Evolutionary conservation across 768 basidiomycete genomes (phyloP).

Genomic region (Trametes sanguinea): DNA sequence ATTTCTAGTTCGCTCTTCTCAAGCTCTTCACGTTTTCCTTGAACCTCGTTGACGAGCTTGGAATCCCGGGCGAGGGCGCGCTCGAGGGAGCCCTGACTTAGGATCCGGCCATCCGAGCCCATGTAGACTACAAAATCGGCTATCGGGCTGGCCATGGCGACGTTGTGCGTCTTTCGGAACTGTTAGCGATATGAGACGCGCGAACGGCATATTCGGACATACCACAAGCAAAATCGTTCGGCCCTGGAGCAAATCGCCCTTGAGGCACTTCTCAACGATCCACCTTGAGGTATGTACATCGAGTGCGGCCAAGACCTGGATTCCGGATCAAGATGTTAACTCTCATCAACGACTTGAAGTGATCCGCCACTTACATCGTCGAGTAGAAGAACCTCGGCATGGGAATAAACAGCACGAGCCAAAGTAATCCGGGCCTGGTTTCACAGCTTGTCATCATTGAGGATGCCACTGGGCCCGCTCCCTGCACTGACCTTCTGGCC

Average conservation of each 20-base stretch:
- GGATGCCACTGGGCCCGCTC: too few relatives aligned
- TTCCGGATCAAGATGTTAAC: conserved; percentile 44
- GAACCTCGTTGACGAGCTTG: conserved; percentile 32
- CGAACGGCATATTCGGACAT: conserved; percentile 11
- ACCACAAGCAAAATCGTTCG: conserved; percentile 51
- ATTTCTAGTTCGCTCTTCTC: conserved; percentile 28
- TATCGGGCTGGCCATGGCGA: conserved; percentile 51
- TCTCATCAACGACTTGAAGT: conserved; percentile 29
- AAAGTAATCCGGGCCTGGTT: conserved; percentile 39
- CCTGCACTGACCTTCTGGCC: conserved; percentile 43
- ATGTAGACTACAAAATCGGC: conserved; percentile 57
- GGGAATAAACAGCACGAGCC: conserved; percentile 43
- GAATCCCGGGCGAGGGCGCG: conserved; percentile 44
- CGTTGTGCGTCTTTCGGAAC: conserved; percentile 43
- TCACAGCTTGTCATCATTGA: neutral
- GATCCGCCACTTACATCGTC: conserved; percentile 36
- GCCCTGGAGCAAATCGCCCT: conserved; percentile 43
- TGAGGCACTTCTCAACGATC: conserved; percentile 45
- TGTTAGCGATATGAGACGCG: too few relatives aligned
- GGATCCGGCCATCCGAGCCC: conserved; percentile 50
- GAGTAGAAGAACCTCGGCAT: conserved; percentile 39
- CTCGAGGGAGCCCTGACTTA: conserved; percentile 47
- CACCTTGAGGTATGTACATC: conserved; percentile 52
- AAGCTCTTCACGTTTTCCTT: conserved; percentile 25
- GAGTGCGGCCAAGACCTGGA: conserved; percentile 45